Evolutionary conservation across 2,329 filamentous ascomycete species (phyloP).

Genomic region (Curvularia sp.): DNA sequence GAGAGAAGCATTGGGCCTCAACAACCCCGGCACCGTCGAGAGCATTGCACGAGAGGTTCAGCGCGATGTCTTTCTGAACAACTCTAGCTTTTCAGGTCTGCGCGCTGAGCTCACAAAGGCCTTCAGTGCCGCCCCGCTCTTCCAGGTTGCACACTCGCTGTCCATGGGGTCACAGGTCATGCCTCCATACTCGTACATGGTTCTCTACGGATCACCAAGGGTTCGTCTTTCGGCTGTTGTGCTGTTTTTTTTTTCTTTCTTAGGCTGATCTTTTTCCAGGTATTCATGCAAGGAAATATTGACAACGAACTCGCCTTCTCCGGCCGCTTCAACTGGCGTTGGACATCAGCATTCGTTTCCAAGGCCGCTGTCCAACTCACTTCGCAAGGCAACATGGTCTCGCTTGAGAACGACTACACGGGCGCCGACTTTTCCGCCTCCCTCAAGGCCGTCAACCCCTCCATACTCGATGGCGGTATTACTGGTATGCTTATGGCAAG

Average conservation of each 20-base stretch:
- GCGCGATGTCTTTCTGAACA: conserved; percentile 94
- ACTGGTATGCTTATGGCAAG: conserved; percentile 96
- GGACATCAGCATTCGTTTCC: conserved; percentile 78
- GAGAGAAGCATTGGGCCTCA: conserved; percentile 84
- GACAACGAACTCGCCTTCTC: conserved; percentile 90
- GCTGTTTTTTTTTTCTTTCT: neutral
- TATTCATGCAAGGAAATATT: conserved; percentile 94
- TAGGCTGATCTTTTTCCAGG: conserved; percentile 59
- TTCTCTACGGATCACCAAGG: conserved; percentile 91
- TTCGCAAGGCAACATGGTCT: conserved; percentile 85
- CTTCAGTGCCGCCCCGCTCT: conserved; percentile 90
- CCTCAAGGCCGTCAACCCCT: conserved; percentile 95
- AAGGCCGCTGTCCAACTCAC: conserved; percentile 89
- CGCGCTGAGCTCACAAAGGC: conserved; percentile 96
- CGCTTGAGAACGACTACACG: conserved; percentile 94
- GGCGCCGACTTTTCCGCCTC: conserved; percentile 93
- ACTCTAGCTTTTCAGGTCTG: conserved; percentile 95
- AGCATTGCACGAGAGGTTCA: conserved; percentile 89
- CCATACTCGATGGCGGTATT: conserved; percentile 84
- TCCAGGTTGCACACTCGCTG: conserved; percentile 97
- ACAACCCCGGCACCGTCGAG: conserved; percentile 93
- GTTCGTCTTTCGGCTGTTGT: conserved; percentile 60
- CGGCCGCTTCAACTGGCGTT: conserved; percentile 92
- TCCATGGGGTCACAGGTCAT: conserved; percentile 88
- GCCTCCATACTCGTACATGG: conserved; percentile 94